phyloP scores from a whole-genome alignment of 1,284 basidiomycete species.

The Caloboletus inedulis region DNA sequence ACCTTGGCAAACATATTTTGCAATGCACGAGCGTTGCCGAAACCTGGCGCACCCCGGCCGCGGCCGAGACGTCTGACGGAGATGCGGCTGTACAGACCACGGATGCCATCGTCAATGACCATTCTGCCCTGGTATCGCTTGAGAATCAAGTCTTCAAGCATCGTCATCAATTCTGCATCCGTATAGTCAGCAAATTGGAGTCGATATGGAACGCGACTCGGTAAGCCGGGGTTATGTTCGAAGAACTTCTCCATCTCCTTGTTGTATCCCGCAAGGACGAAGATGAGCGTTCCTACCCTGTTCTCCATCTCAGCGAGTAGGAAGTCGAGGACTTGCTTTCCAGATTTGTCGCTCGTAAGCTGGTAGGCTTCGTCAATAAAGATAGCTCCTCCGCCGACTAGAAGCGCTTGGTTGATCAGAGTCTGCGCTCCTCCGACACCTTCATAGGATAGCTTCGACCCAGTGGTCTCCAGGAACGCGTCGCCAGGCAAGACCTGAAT shows the following conservation, averaged over 20 bases:
- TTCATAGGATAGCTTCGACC: conserved; percentile 52
- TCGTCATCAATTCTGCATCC: conserved; percentile 49
- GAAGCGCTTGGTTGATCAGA: conserved; percentile 42
- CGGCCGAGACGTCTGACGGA: conserved; percentile 53
- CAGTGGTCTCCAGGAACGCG: conserved; percentile 58
- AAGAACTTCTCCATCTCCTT: conserved; percentile 72
- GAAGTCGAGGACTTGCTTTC: conserved; percentile 59
- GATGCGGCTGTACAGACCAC: conserved; percentile 53
- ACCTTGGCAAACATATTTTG: conserved; percentile 48
- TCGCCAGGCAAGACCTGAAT: conserved; percentile 49
- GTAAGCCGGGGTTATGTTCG: conserved; percentile 64
- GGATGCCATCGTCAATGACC: conserved; percentile 52
- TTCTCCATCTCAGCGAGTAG: conserved; percentile 71
- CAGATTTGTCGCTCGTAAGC: conserved; percentile 43
- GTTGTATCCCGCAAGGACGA: conserved; percentile 65
- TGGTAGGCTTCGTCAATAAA: conserved; percentile 71
- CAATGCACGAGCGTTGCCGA: conserved; percentile 64
- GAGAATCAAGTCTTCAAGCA: conserved; percentile 47
- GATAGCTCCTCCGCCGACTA: conserved; percentile 55
- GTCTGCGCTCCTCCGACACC: conserved; percentile 50
- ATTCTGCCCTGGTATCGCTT: conserved; percentile 48
- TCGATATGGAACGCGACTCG: conserved; percentile 57
- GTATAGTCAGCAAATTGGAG: conserved; percentile 58
- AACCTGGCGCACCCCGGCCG: conserved; percentile 51
- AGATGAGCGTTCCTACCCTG: conserved; percentile 55